Evolutionary conservation across 331 rosid species (phyloP), one percentile per base, ranked within the genome.

Genomic region (Acacia pycnantha): DNA sequence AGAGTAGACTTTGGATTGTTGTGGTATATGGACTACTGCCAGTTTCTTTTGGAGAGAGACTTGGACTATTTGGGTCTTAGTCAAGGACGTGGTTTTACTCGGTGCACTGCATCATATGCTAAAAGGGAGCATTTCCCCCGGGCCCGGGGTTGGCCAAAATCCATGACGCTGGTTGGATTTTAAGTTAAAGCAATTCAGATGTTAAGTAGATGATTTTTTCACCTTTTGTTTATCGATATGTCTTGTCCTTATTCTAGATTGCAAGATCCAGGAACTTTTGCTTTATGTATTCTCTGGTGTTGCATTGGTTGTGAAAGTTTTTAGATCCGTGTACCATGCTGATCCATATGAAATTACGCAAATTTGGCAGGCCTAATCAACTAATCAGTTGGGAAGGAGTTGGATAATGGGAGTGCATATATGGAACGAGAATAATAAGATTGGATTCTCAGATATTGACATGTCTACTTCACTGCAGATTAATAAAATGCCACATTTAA

Each of bases 71-170:
- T 24, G 51, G 70, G 68, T 31, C 64, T 24, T 13, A 77, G 47
- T 74, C 82, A 33, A 74, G 74, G 54, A 8, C 51, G 12, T 73
- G 68, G 67, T 75, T 44, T 77, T 76, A 31, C 73, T 21, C 56
- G 58, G 46, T 40, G 74, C 51, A 37, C 33, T 79, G 48, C 35
- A 44, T 29, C 33, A 31, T 50, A 58, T 81, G 75, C 62, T 77
- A 37, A 48, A 56, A 79, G n/a, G 22, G 33, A 24, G 29, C 46
- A 50, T 73, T 73, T 80, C 35, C 73, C 19, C 33, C 40, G 40
- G 54, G 27, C n/a, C n/a, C 82, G 50, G 40, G 54, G 27, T 37
- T 61, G 47, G 35, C 43, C 54, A 48, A 82, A 47, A 35, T 72
- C 31, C 35, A 19, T 44, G 26, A 44, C 12, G 21, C 29, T 77